These are phyloP conservation scores for Psilocybe tampanensis DNA, from an alignment of 768 basidiomycete genomes.

Conservation along the genomic window DNA sequence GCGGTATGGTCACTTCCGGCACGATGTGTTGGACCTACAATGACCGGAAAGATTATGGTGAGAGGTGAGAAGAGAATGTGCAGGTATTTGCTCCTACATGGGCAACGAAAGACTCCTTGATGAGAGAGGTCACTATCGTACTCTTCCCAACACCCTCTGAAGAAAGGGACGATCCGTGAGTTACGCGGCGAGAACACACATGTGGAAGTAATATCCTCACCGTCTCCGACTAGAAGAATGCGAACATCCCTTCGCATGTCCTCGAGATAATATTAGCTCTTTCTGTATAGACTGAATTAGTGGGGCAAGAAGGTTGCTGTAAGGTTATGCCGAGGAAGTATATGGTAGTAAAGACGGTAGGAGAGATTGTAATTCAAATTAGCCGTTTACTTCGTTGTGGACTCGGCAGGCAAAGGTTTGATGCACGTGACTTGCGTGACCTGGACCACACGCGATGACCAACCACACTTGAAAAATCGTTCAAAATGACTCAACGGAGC, in stretches of 20 bases:
- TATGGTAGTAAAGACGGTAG: neutral
- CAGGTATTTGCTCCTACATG: constrained; percentile 52
- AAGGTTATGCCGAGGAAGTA: neutral
- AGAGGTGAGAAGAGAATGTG: neutral
- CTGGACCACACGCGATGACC: no score
- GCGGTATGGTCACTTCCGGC: constrained; percentile 97
- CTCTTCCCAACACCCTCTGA: constrained; percentile 97
- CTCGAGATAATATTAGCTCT: neutral
- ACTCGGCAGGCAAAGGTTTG: neutral
- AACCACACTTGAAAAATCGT: no score
- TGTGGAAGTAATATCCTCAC: constrained; percentile 44
- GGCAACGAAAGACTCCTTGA: constrained; percentile 92
- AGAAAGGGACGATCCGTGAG: constrained; percentile 17
- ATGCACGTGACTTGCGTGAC: no score
- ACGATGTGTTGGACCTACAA: constrained; percentile 89
- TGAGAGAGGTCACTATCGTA: constrained; percentile 94
- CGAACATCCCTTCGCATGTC: constrained; percentile 90
- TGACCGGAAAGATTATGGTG: neutral
- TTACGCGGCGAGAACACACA: neutral
- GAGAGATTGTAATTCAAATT: neutral
- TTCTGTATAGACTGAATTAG: neutral
- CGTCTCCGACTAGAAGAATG: constrained; percentile 93
- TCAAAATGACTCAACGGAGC: no score
- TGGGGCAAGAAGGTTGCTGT: neutral
- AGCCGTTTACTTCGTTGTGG: neutral